Evolutionary conservation across 2,329 filamentous ascomycete genomes (phyloP).

Genomic region (Penicillium sp.): DNA sequence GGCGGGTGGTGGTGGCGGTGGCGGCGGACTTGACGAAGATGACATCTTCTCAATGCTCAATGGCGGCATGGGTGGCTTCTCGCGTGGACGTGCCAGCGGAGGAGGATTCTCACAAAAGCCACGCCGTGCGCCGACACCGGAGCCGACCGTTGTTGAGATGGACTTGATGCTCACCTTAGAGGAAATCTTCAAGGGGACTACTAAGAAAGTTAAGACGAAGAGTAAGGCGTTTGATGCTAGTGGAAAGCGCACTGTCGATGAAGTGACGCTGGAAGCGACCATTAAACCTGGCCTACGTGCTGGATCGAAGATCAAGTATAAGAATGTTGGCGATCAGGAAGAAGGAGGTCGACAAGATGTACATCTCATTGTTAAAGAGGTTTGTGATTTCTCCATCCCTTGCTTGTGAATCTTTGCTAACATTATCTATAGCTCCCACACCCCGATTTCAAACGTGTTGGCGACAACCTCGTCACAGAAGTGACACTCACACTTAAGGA

Average conservation of each 20-base stretch:
- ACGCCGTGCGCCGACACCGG: conserved; percentile 61
- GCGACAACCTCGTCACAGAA: conserved; percentile 78
- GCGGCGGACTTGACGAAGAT: conserved; percentile 55
- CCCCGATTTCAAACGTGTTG: conserved; percentile 78
- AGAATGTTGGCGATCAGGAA: conserved; percentile 95
- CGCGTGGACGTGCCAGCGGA: conserved; percentile 18
- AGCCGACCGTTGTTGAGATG: conserved; percentile 88
- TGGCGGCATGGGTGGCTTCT: conserved; percentile 36
- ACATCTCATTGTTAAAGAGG: conserved; percentile 93
- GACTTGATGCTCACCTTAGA: conserved; percentile 79
- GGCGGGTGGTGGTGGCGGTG: conserved; percentile 51
- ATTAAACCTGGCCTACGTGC: conserved; percentile 96
- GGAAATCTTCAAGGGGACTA: conserved; percentile 81
- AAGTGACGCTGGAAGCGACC: conserved; percentile 88
- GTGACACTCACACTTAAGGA: conserved; percentile 88
- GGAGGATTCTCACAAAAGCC: conserved; percentile 29
- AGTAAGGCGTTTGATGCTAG: conserved; percentile 86
- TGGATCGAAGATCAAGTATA: conserved; percentile 97
- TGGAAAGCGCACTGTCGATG: conserved; percentile 81
- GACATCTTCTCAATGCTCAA: conserved; percentile 56
- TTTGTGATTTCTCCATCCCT: conserved; percentile 48
- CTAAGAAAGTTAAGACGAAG: conserved; percentile 98
- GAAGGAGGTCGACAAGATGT: conserved; percentile 94
- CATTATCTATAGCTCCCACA: conserved; percentile 72
- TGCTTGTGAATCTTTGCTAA: conserved; percentile 37